phyloP scores from a whole-genome alignment of 257 asterid species.

The Solanum chaucha region DNA sequence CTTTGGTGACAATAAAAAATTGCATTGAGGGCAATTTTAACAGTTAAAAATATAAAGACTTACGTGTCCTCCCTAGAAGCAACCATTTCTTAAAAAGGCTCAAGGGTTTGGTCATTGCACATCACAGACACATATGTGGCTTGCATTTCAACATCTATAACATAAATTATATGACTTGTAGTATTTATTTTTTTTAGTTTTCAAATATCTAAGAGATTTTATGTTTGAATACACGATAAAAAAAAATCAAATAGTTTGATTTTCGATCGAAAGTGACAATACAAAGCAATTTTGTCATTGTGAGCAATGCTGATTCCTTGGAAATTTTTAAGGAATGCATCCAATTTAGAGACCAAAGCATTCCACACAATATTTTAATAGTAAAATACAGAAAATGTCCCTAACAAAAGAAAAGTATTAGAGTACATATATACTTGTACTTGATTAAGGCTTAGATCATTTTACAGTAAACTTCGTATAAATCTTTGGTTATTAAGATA shows the following conservation, averaged over 20 bases:
- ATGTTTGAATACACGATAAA: background rate
- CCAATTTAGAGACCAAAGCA: background rate
- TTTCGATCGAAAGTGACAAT: too few relatives aligned
- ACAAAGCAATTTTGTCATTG: too few relatives aligned
- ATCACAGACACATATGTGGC: background rate
- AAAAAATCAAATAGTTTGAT: background rate
- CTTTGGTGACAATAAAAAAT: background rate
- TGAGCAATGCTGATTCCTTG: too few relatives aligned
- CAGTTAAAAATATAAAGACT: too few relatives aligned
- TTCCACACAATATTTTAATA: background rate
- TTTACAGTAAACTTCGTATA: background rate
- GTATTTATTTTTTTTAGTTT: too few relatives aligned
- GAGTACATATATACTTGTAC: background rate
- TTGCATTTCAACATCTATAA: background rate
- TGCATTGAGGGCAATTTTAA: background rate
- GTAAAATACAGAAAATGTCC: background rate
- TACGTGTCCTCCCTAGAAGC: background rate
- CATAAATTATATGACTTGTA: too few relatives aligned
- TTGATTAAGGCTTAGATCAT: background rate
- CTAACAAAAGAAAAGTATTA: too few relatives aligned
- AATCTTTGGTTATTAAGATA: background rate
- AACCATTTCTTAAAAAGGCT: too few relatives aligned
- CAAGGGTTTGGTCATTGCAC: background rate
- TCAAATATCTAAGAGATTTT: too few relatives aligned
- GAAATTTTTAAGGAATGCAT: too few relatives aligned